Conservation (phyloP, 495 filamentous ascomycete species). For the Tetracladium setigerum region DNA sequence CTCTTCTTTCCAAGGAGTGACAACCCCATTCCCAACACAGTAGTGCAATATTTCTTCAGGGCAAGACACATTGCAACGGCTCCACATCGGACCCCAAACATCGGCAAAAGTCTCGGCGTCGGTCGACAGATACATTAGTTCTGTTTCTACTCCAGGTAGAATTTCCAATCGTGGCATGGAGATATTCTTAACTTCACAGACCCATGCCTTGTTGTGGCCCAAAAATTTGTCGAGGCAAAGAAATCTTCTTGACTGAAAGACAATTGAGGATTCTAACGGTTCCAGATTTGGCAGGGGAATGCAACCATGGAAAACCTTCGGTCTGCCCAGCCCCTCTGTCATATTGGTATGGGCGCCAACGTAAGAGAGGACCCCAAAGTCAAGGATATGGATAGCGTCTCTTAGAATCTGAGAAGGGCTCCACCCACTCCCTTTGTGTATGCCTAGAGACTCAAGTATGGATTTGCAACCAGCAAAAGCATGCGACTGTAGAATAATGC, state of each 20-base stretch:
- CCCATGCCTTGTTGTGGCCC: slow-evolving; percentile 3
- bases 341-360: slow-evolving; percentile 11
- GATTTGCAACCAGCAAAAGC: too few relatives aligned
- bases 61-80: not conserved
- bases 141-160: not conserved
- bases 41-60: slow-evolving; percentile 2
- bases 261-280: too few relatives aligned
- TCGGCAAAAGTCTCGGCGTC: slow-evolving; percentile 11
- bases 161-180: too few relatives aligned
- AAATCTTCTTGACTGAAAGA: slow-evolving; percentile 9
- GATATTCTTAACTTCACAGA: slow-evolving; percentile 1
- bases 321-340: too few relatives aligned
- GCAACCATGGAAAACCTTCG: too few relatives aligned
- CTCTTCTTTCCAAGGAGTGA: slow-evolving; percentile 5
- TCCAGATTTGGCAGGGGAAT: too few relatives aligned
- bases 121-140: slow-evolving; percentile 5
- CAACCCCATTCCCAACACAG: slow-evolving; percentile 10
- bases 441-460: too few relatives aligned
- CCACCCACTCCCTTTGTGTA: too few relatives aligned
- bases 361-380: slow-evolving; percentile 11
- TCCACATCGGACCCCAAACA: slow-evolving; percentile 15
- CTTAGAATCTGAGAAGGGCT: too few relatives aligned
- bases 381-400: slow-evolving; percentile 8
- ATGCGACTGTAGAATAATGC: too few relatives aligned
- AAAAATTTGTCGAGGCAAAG: slow-evolving; percentile 8